phyloP scores from a whole-genome alignment of 176 grass and related monocot genomes.

The Phoenix roebelenii region DNA sequence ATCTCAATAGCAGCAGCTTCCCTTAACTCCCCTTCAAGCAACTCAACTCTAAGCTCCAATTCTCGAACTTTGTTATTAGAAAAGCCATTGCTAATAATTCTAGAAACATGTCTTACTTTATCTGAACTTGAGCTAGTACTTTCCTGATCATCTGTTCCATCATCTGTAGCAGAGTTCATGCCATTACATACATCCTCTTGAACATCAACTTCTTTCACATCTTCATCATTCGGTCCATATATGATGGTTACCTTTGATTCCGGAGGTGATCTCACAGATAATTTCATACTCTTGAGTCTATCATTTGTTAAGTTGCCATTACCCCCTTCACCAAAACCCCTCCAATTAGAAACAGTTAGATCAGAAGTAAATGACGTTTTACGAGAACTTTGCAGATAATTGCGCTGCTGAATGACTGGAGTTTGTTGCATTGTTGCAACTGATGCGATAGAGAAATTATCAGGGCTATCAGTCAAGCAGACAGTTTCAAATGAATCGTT shows the following conservation, averaged over 20 bases:
- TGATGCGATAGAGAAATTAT: conserved; percentile 21
- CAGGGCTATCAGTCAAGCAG: conserved; percentile 26
- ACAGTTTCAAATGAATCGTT: conserved; percentile 32
- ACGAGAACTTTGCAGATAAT: conserved; percentile 33
- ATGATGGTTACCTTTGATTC: conserved; percentile 35
- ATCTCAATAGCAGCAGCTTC: conserved; percentile 81
- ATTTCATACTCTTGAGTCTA: conserved; percentile 55
- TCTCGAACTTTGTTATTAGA: conserved; percentile 63
- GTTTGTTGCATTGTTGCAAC: conserved; percentile 28
- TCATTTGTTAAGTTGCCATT: conserved; percentile 67
- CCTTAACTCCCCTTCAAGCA: conserved; percentile 86
- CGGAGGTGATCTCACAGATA: conserved; percentile 45
- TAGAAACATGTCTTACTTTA: conserved; percentile 41
- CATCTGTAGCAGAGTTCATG: conserved; percentile 23
- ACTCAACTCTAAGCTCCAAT: conserved; percentile 60
- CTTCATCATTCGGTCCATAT: conserved; percentile 44
- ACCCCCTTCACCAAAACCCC: conserved; percentile 45
- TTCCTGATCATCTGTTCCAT: conserved; percentile 37
- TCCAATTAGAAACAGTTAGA: conserved; percentile 38
- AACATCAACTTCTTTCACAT: conserved; percentile 61
- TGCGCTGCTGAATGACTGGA: conserved; percentile 33
- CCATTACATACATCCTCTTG: conserved; percentile 34
- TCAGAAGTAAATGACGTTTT: conserved; percentile 83
- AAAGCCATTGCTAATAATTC: conserved; percentile 37
- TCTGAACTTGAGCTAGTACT: conserved; percentile 11